Percentiles rank a stretch among this genome's conserved stretches.
These are phyloP conservation scores for Bipolaris cookei DNA, from an alignment of 2,329 filamentous ascomycete species.

Conservation along the genomic window DNA sequence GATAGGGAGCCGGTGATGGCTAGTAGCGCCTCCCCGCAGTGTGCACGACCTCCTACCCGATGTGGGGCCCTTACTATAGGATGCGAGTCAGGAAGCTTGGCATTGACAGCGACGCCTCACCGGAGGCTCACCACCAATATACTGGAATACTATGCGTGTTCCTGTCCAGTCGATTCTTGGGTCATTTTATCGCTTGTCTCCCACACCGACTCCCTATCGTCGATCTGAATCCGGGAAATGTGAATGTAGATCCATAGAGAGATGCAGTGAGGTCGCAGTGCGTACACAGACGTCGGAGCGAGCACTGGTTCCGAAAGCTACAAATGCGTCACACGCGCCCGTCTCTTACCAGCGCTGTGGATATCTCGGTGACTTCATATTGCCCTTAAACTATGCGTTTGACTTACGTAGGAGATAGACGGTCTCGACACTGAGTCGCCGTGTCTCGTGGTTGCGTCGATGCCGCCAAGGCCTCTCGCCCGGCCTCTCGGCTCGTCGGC, in stretches of 20 bases:
- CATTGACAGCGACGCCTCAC: conserved; percentile 10
- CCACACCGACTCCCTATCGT: conserved; percentile 1
- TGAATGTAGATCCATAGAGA: background rate
- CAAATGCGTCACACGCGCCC: background rate
- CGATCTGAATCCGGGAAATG: background rate
- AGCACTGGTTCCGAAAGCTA: background rate
- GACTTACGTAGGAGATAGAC: background rate
- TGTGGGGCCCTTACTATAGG: background rate
- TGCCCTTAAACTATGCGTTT: background rate
- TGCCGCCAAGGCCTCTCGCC: conserved; percentile 27
- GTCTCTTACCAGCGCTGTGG: background rate
- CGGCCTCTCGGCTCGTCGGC: conserved; percentile 22
- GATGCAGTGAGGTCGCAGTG: background rate
- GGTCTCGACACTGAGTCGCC: conserved; percentile 8
- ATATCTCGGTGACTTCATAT: background rate
- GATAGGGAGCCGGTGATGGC: background rate
- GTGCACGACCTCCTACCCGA: conserved; percentile 10
- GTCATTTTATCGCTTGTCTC: conserved; percentile 8
- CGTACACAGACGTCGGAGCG: background rate
- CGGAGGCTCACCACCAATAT: conserved; percentile 8
- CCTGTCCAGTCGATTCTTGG: background rate
- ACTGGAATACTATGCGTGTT: background rate
- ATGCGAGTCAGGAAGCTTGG: conserved; percentile 13
- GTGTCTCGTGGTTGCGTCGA: conserved; percentile 1
- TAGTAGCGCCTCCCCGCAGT: conserved; percentile 11